A percentile compares a stretch with the other conserved stretches of the same genome.
Conservation (phyloP, 306 rosid species). For the Cicer bijugum region DNA sequence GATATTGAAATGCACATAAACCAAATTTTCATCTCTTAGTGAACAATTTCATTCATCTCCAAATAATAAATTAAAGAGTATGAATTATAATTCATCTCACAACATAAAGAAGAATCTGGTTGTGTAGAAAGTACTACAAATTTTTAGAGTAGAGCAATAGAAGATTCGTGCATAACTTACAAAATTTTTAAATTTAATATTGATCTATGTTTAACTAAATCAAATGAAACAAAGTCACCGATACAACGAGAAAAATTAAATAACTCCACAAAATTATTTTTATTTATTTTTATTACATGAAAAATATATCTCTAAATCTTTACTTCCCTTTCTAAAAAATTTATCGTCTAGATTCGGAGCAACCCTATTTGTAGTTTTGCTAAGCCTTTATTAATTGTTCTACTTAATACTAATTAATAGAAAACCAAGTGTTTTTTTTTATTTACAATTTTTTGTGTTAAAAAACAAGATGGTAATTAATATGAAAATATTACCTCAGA, state of each 20-base stretch:
- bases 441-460: neutral
- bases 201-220: neutral
- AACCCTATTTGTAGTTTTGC: neutral
- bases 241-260: neutral
- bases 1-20: too few species aligned
- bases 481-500: neutral
- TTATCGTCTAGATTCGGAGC: neutral
- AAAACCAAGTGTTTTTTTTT: neutral
- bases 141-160: neutral
- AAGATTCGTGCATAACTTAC: neutral
- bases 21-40: too few species aligned
- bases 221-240: neutral
- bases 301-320: neutral
- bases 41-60: too few species aligned
- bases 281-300: neutral
- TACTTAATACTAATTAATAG: neutral
- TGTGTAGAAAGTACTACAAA: neutral
- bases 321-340: neutral
- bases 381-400: neutral
- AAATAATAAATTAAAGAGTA: too few species aligned
- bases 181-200: neutral
- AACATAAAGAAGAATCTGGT: too few species aligned
- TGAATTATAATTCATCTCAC: too few species aligned
- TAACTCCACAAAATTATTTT: neutral
- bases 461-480: neutral